phyloP scores from a whole-genome alignment of 2,329 filamentous ascomycete species.

The Spiromastix sp. region DNA sequence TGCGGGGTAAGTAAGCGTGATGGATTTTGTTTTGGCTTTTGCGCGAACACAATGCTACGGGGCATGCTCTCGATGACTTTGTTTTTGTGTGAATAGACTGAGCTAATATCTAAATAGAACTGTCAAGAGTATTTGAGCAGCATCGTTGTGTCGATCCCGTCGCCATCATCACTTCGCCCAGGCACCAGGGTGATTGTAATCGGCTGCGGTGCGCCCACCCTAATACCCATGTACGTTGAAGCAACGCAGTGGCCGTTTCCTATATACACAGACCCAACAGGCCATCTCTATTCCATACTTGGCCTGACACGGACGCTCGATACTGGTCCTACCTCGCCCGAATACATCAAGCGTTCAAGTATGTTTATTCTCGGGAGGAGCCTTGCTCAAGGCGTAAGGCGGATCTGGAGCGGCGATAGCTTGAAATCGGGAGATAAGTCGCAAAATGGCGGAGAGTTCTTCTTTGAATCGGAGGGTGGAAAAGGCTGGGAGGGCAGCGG shows the following conservation, averaged over 20 bases:
- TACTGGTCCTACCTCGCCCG: constrained; percentile 48
- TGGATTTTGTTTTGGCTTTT: neutral
- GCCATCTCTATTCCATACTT: constrained; percentile 54
- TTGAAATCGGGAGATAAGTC: constrained; percentile 54
- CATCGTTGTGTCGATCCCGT: constrained; percentile 49
- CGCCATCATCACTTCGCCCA: constrained; percentile 36
- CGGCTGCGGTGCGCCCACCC: constrained; percentile 58
- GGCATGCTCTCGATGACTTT: too few relatives aligned
- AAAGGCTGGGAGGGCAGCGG: constrained; percentile 21
- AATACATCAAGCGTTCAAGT: constrained; percentile 51
- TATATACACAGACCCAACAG: constrained; percentile 66
- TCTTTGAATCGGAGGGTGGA: constrained; percentile 47
- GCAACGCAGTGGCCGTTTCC: constrained; percentile 58
- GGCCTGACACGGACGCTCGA: constrained; percentile 58
- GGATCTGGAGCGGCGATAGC: constrained; percentile 47
- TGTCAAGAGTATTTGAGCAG: constrained; percentile 65
- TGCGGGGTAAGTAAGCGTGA: constrained; percentile 53
- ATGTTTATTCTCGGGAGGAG: constrained; percentile 37
- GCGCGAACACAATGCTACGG: too few relatives aligned
- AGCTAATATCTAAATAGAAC: constrained; percentile 39
- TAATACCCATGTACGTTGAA: constrained; percentile 57
- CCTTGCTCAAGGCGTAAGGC: constrained; percentile 49
- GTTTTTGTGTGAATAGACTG: neutral
- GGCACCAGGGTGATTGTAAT: constrained; percentile 57
- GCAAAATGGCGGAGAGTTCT: constrained; percentile 67